Evolutionary conservation across 2,329 filamentous ascomycete species (phyloP), one percentile per base, ranked within the genome.

Genomic region (Basipetospora chlamydospora): DNA sequence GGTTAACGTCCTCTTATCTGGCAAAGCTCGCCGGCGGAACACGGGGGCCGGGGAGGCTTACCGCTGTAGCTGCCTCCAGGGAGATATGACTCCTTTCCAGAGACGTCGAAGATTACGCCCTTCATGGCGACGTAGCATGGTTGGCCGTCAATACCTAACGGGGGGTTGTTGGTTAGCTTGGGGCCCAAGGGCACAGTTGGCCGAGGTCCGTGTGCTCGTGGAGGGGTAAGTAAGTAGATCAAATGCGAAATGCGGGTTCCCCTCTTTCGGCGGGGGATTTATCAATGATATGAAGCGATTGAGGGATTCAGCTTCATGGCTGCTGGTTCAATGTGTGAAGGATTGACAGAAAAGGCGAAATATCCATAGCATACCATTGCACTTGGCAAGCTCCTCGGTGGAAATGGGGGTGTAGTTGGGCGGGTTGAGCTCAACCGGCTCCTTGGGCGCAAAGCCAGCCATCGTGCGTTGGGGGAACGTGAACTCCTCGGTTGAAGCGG

Each of bases 91-190:
- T 81, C 77, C 58, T 96, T 98, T 35, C 80, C 82, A 17, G 75
- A 85, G 42, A 98, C 90, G 52, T 98, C 88, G 52, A 95, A 98
- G 36, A 98, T 80, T 42, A 80, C 84, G 47, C 90, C 88, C 64
- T 80, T 80, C 57, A 81, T 80, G 31, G 75, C 77, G 28, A 81
- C 75, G 47, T 79, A 80, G 51, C 69, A 73, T 47, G 72, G 73
- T 6, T 62, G 69, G 15, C 77, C 74, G 40, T 81, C 70, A 12
- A 61, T 63, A 17, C 80, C 80, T 86, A 23, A 11, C 6, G 6
- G 22, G 22, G 22, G n/a, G n/a, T n/a, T n/a, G n/a, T n/a, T n/a
- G n/a, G 22, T 23, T 23, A 23, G 22, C 11, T 11, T 23, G n/a
- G n/a, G n/a, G n/a, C n/a, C n/a, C n/a, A n/a, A n/a, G n/a, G n/a